These are phyloP conservation scores for Prillingera fragicola DNA, from an alignment of 1,284 basidiomycete species.

Conservation along the genomic window DNA sequence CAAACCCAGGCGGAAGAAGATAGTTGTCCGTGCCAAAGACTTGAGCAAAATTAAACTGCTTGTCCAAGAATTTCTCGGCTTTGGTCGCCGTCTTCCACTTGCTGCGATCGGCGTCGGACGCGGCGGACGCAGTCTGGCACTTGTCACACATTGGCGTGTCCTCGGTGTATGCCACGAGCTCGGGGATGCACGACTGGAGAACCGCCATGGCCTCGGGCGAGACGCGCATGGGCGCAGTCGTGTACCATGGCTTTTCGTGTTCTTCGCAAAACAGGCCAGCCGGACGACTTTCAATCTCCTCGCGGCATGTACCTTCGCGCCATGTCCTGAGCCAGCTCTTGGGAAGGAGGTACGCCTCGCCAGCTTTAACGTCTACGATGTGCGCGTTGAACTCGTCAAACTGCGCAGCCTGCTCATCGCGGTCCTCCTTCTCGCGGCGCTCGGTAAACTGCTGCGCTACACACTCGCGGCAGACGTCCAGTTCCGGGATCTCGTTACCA, in stretches of 20 bases:
- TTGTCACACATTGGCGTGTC: slow-evolving; percentile 12
- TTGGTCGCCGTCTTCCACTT: slow-evolving; percentile 4
- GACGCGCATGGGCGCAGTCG: slow-evolving; percentile 3
- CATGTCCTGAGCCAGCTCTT: slow-evolving; percentile 28
- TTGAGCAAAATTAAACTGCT: slow-evolving; percentile 2
- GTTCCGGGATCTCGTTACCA: slow-evolving; percentile 3
- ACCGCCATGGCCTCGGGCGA: slow-evolving; percentile 17
- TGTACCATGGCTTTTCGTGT: slow-evolving; percentile 21
- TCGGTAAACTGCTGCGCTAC: slow-evolving; percentile 17
- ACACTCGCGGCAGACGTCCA: slow-evolving; percentile 30
- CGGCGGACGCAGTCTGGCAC: slow-evolving; percentile 10
- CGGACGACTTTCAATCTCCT: slow-evolving; percentile 6
- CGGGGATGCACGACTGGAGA: slow-evolving; percentile 28
- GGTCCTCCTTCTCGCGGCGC: neutral
- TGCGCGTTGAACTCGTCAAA: slow-evolving; percentile 31
- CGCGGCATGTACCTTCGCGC: slow-evolving; percentile 18
- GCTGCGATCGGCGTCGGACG: neutral
- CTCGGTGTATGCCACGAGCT: slow-evolving; percentile 19
- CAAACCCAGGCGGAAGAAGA: slow-evolving; percentile 23
- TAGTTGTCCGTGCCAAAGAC: slow-evolving; percentile 24
- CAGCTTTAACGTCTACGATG: neutral
- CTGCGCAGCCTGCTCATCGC: slow-evolving; percentile 6
- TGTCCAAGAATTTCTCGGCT: slow-evolving; percentile 6
- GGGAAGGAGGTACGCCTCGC: slow-evolving; percentile 20
- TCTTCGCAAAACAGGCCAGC: slow-evolving; percentile 27